Evolutionary conservation across 768 basidiomycete species (phyloP), one percentile per base, ranked within the genome.

Genomic region (Lyophyllum atratum): DNA sequence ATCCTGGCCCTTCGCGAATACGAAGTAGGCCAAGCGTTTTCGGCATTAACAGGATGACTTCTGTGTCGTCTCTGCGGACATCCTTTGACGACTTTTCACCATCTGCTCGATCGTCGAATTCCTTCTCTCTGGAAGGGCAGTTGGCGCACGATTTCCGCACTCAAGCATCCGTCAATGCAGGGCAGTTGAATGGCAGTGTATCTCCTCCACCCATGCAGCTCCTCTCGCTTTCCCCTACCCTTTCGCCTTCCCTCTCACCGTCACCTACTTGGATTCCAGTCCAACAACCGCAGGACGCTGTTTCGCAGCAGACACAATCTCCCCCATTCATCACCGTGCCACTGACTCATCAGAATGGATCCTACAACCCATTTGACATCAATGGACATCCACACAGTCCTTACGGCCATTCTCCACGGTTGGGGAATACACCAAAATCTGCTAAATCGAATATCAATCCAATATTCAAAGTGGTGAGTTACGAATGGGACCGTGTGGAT

Each of bases 391-490:
- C 84, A 5, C 78, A 84, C 52, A 86, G 80, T 62, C 79, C 83
- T 15, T 70, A 76, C 60, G 81, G 81, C 46, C 81, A 84, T 64
- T 84, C 87, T 17, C 81, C 87, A 49, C 85, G 83, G 62, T 81
- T 87, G 33, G 79, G 80, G 46, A 72, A 80, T 52, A 83, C 82
- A 15, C 79, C 89, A 34, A 87, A 86, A 67, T 83, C 86, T 45
- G 80, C 86, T 24, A 85, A 86, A 68, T 84, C 86, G 49, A 81
- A 79, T 31, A 90, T 92, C 67, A 92, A 93, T 71, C 90, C 92
- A 26, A 92, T 93, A 69, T 93, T 93, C 80, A 88, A 90, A 83
- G 91, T 93, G 78, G 92, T 93, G 75, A 79, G 92, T 85, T 73
- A 75, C 59, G 67, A 72, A 67, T 74, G 69, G 71, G 72, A 73